Percentiles rank a stretch among this genome's conserved stretches.
Conservation (phyloP, 768 basidiomycete species). For the Russula earlei region DNA sequence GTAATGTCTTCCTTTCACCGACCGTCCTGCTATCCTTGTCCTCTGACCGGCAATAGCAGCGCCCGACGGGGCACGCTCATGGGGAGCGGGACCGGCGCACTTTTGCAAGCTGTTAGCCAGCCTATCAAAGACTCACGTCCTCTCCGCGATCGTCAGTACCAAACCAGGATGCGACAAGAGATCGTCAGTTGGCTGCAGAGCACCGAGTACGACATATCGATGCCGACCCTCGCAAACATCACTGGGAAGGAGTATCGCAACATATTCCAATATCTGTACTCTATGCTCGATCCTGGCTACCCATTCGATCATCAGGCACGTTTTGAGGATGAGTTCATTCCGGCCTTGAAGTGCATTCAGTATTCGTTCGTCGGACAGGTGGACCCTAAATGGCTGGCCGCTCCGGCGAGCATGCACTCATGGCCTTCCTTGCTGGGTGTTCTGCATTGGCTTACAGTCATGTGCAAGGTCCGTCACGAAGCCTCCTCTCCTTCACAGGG, state of each 20-base stretch:
- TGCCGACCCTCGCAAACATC: slow-evolving; percentile 63
- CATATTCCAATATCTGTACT: slow-evolving; percentile 74
- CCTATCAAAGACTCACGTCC: slow-evolving; percentile 66
- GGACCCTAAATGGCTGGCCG: slow-evolving; percentile 78
- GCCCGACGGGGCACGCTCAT: slow-evolving; percentile 71
- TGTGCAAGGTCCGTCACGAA: slow-evolving; percentile 58
- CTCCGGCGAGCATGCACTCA: slow-evolving; percentile 83
- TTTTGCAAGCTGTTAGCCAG: slow-evolving; percentile 45
- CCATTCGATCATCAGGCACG: slow-evolving; percentile 44
- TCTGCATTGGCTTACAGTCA: slow-evolving; percentile 85
- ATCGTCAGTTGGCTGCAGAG: slow-evolving; percentile 59
- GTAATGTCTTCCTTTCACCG: slow-evolving; percentile 32
- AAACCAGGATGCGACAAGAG: slow-evolving; percentile 68
- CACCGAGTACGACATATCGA: slow-evolving; percentile 57
- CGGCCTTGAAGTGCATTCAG: slow-evolving; percentile 58
- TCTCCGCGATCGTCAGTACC: slow-evolving; percentile 65
- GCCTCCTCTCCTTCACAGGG: neutral
- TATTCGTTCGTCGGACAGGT: slow-evolving; percentile 78
- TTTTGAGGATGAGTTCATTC: slow-evolving; percentile 78
- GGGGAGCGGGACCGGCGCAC: slow-evolving; percentile 41
- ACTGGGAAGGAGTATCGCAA: slow-evolving; percentile 79
- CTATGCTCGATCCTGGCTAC: slow-evolving; percentile 60
- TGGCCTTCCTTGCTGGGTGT: slow-evolving; percentile 87
- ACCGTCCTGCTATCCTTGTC: neutral
- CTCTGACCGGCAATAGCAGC: slow-evolving; percentile 35